Evolutionary conservation across 164 flowering plant species (phyloP).

Genomic region (Vitis vinifera): ASM3070453v1 NC_081812.1:19089501-19090000

Average conservation of each 20-base stretch:
- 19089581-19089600: conserved; percentile 34
- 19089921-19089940: conserved; percentile 20
- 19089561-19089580: conserved; percentile 69
- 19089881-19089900: conserved; percentile 25
- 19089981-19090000: too few relatives aligned
- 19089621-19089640: conserved; percentile 58
- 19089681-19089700: conserved; percentile 13
- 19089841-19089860: conserved; percentile 5
- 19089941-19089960: not conserved
- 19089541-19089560: conserved; percentile 86
- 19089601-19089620: conserved; percentile 43
- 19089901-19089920: conserved; percentile 8
- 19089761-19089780: conserved; percentile 61
- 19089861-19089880: conserved; percentile 23
- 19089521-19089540: conserved; percentile 69
- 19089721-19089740: conserved; percentile 58
- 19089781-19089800: not conserved
- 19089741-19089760: conserved; percentile 72
- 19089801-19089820: conserved; percentile 31
- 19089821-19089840: conserved; percentile 7
- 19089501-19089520: conserved; percentile 50
- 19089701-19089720: conserved; percentile 49
- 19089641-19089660: conserved; percentile 36
- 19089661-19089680: conserved; percentile 36
- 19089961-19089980: not conserved